phyloP scores from a whole-genome alignment of 164 flowering plant species.

The Piper betle region DNA sequence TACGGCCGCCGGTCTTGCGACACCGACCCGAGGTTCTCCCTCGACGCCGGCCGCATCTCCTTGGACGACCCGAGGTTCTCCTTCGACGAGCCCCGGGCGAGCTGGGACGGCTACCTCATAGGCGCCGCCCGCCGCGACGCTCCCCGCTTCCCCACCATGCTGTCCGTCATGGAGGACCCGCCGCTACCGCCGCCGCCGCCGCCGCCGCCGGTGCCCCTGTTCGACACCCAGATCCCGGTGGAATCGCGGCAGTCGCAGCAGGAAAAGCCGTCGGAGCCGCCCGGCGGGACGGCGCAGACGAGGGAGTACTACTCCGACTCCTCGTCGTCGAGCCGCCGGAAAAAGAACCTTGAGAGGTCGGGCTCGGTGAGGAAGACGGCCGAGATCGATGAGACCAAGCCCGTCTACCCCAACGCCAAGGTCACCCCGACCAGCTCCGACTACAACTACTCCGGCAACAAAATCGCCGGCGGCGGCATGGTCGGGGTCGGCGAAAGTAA shows the following conservation, averaged over 20 bases:
- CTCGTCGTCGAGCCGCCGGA: slow-evolving; percentile 42
- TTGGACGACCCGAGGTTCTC: slow-evolving; percentile 61
- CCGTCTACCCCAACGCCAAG: slow-evolving; percentile 32
- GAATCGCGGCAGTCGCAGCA: slow-evolving; percentile 23
- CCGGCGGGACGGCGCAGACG: slow-evolving; percentile 85
- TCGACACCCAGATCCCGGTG: slow-evolving; percentile 61
- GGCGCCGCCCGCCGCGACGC: slow-evolving; percentile 18
- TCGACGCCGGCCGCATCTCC: slow-evolving; percentile 44
- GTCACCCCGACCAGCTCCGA: slow-evolving; percentile 38
- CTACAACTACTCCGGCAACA: slow-evolving; percentile 23
- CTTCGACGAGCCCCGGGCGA: slow-evolving; percentile 83
- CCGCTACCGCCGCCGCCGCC: slow-evolving; percentile 27
- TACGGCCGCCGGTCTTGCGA: slow-evolving; percentile 67
- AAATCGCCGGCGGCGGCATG: slow-evolving; percentile 7
- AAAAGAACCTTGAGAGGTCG: slow-evolving; percentile 66
- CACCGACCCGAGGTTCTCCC: slow-evolving; percentile 36
- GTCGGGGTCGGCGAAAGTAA: slow-evolving; percentile 27
- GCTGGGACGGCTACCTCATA: slow-evolving; percentile 86
- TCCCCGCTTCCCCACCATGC: slow-evolving; percentile 56
- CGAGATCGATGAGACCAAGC: slow-evolving; percentile 55
- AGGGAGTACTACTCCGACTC: slow-evolving; percentile 77
- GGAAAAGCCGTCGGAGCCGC: slow-evolving; percentile 35
- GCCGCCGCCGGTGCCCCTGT: slow-evolving; percentile 18
- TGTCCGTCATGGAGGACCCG: slow-evolving; percentile 66
- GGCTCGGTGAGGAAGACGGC: slow-evolving; percentile 57